phyloP scores from a whole-genome alignment of 305 asterid genomes.

The Nicotiana rustica region DNA sequence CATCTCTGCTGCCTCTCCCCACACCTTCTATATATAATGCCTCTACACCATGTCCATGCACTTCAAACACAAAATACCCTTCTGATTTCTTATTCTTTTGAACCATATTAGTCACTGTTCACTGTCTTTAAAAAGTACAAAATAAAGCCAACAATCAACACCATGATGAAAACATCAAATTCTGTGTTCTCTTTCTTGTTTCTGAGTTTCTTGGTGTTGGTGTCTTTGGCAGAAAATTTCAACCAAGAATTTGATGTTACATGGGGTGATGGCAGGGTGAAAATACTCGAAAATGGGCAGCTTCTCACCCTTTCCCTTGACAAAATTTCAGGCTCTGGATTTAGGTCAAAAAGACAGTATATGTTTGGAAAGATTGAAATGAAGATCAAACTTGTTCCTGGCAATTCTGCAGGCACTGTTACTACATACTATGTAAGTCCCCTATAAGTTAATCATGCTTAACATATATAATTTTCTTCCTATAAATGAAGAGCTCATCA shows the following conservation, averaged over 20 bases:
- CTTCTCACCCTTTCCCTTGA: conserved; percentile 35
- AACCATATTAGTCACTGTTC: background rate
- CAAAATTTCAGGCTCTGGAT: conserved; percentile 36
- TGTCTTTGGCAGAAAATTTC: background rate
- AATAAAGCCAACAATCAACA: background rate
- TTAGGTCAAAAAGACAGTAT: conserved; percentile 31
- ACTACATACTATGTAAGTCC: conserved; percentile 33
- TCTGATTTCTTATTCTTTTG: background rate
- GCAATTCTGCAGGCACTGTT: conserved; percentile 36
- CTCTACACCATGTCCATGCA: background rate
- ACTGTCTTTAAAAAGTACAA: background rate
- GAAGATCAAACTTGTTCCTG: conserved; percentile 34
- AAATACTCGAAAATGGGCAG: conserved; percentile 29
- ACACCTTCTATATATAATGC: background rate
- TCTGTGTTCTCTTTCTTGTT: background rate
- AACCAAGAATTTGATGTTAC: conserved; percentile 29
- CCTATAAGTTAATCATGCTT: background rate
- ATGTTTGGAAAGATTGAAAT: conserved; percentile 36
- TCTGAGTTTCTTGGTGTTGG: background rate
- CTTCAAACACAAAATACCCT: conserved; percentile 3
- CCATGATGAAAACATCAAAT: background rate
- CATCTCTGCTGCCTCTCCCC: background rate
- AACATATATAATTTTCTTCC: too few relatives aligned
- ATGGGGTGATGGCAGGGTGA: conserved; percentile 29
- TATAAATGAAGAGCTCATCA: too few relatives aligned